Conservation (phyloP, 2,329 filamentous ascomycete genomes). For the Fusarium globosum region DNA sequence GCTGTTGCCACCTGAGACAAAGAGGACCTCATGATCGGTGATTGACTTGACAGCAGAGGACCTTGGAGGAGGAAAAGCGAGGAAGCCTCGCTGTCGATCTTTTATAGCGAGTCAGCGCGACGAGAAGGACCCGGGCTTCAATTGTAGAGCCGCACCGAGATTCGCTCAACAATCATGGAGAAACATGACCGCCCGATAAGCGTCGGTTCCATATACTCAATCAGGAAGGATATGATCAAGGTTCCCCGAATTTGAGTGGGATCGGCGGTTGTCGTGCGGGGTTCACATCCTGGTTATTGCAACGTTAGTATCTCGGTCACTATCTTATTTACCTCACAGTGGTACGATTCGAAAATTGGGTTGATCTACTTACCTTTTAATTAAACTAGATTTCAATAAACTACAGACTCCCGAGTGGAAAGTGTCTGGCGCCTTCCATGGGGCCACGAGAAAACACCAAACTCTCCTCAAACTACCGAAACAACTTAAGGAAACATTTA, state of each 20-base stretch:
- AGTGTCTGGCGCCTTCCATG: neutral
- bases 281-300: neutral
- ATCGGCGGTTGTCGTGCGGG: slow-evolving; percentile 2
- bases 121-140: neutral
- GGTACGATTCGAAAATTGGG: neutral
- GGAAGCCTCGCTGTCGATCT: neutral
- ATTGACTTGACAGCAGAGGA: no score
- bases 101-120: neutral
- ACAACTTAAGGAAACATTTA: neutral
- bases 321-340: slow-evolving; percentile 1
- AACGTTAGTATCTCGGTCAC: neutral
- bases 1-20: slow-evolving; percentile 9
- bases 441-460: no score
- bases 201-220: neutral
- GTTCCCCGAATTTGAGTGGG: neutral
- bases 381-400: neutral
- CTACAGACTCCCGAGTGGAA: neutral
- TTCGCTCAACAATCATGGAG: neutral
- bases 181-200: neutral
- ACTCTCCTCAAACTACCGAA: rapidly evolving
- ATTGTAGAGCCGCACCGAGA: neutral
- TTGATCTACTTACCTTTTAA: neutral
- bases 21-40: slow-evolving; percentile 8
- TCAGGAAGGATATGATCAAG: slow-evolving; percentile 5
- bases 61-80: neutral